These are phyloP conservation scores for Podospora pseudocomata DNA, from an alignment of 495 filamentous ascomycete genomes.

Conservation along the genomic window DNA sequence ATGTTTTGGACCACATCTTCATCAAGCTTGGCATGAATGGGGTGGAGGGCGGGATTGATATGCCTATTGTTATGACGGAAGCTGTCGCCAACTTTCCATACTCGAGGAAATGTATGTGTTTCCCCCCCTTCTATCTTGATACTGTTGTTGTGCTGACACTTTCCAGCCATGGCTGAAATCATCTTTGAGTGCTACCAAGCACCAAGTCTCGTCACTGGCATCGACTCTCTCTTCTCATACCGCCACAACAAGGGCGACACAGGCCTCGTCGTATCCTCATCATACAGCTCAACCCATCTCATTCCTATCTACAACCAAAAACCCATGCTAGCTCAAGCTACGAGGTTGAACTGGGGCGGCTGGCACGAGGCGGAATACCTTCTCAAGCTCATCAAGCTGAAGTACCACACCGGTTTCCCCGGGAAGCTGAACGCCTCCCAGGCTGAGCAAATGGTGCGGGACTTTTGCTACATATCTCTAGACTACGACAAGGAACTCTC, in stretches of 20 bases:
- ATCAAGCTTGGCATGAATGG: constrained; percentile 86
- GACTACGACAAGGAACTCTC: constrained; percentile 75
- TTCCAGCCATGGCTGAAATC: constrained; percentile 88
- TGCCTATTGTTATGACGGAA: constrained; percentile 94
- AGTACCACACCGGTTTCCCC: constrained; percentile 80
- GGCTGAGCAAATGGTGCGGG: constrained; percentile 76
- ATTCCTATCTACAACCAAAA: constrained; percentile 87
- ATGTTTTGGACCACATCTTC: constrained; percentile 86
- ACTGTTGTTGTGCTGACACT: not conserved
- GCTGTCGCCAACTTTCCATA: constrained; percentile 87
- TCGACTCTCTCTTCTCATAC: constrained; percentile 95
- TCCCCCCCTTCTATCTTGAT: not conserved
- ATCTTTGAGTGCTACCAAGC: constrained; percentile 92
- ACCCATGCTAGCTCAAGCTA: constrained; percentile 75
- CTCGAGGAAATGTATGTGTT: constrained; percentile 69
- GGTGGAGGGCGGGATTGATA: constrained; percentile 64
- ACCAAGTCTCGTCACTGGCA: constrained; percentile 84
- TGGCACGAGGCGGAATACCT: constrained; percentile 86
- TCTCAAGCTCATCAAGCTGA: constrained; percentile 81
- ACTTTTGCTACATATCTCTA: constrained; percentile 85
- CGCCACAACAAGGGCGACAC: constrained; percentile 83
- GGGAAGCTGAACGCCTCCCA: constrained; percentile 80
- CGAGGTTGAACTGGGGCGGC: constrained; percentile 91
- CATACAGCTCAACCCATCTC: constrained; percentile 90
- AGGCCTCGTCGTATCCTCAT: constrained; percentile 85